phyloP scores from a whole-genome alignment of 306 rosid genomes.

The Lathyrus sativus region DNA sequence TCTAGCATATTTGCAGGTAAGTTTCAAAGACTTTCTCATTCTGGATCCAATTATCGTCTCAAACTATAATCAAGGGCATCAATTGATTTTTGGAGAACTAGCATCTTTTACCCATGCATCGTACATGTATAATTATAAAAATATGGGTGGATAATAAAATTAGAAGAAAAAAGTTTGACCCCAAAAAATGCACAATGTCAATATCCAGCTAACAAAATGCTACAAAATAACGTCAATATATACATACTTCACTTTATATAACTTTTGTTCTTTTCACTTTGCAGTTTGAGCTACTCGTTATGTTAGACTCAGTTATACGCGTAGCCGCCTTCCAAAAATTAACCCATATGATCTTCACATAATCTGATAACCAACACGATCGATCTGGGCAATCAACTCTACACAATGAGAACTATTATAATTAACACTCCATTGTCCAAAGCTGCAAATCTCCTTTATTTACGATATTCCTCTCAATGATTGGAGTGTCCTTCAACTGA shows the following conservation, averaged over 20 bases:
- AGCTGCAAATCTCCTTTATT: too few relatives aligned
- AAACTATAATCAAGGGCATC: constrained; percentile 9
- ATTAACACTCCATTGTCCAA: too few relatives aligned
- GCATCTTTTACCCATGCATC: background rate
- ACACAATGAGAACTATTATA: too few relatives aligned
- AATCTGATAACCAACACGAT: too few relatives aligned
- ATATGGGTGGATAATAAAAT: background rate
- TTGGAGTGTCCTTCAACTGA: too few relatives aligned
- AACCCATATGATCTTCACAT: too few relatives aligned
- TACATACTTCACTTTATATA: background rate
- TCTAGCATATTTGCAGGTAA: constrained; percentile 91
- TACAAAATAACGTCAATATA: background rate
- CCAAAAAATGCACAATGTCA: background rate
- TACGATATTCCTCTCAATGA: too few relatives aligned
- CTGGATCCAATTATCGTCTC: background rate
- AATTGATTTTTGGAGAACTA: constrained; percentile 3
- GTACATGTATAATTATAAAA: background rate
- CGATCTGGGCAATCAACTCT: too few relatives aligned
- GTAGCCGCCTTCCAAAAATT: too few relatives aligned
- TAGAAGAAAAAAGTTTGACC: background rate
- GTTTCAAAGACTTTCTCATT: constrained; percentile 46
- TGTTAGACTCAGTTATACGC: too few relatives aligned
- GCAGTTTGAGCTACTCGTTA: background rate
- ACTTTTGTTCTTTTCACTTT: background rate
- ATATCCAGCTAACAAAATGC: background rate